A percentile compares a stretch with the other conserved stretches of the same genome.
These are phyloP conservation scores for Trichoderma endophyticum DNA, from an alignment of 2,329 filamentous ascomycete species.

Conservation along the genomic window DNA sequence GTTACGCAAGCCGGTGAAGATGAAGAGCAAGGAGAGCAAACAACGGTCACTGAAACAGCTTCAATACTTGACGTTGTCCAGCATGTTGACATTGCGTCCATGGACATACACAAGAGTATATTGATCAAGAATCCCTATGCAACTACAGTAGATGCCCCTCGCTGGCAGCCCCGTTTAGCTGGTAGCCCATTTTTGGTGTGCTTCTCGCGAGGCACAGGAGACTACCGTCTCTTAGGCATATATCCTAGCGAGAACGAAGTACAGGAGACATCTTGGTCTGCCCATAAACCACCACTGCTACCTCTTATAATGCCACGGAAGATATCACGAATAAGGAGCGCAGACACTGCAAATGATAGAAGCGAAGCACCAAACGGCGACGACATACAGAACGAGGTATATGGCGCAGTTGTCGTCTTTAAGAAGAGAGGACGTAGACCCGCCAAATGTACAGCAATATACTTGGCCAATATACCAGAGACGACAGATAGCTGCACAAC, in stretches of 20 bases:
- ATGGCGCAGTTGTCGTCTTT: background rate
- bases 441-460: conserved; percentile 5
- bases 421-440: background rate
- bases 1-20: background rate
- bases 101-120: conserved; percentile 2
- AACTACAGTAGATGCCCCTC: background rate
- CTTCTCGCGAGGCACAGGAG: conserved; percentile 6
- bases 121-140: conserved; percentile 17
- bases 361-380: background rate
- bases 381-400: background rate
- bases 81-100: conserved; percentile 11
- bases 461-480: background rate
- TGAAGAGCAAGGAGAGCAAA: background rate
- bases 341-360: background rate
- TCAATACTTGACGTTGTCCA: background rate
- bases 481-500: background rate
- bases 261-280: background rate
- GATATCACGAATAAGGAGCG: background rate
- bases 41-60: background rate
- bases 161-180: conserved; percentile 9
- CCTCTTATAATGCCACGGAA: background rate
- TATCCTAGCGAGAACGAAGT: background rate
- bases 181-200: conserved; percentile 16
- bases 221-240: conserved; percentile 14
- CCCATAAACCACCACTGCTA: background rate